phyloP scores from a whole-genome alignment of 345 rosid genomes.

The Lenwebbia sp. region DNA sequence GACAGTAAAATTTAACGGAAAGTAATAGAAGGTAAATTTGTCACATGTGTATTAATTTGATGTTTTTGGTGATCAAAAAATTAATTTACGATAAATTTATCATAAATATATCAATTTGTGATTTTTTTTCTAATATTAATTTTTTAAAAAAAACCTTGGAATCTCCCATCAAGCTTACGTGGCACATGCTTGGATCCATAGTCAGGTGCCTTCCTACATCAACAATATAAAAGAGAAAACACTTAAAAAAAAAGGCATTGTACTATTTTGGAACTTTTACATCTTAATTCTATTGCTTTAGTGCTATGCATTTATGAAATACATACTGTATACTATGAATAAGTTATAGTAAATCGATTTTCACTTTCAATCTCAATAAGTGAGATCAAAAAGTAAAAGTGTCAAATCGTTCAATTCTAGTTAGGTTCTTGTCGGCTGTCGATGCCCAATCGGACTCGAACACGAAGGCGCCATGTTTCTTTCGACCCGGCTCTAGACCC shows the following conservation, averaged over 20 bases:
- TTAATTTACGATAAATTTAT: too few relatives aligned
- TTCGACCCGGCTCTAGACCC: background rate
- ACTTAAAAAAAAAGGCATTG: background rate
- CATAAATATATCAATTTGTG: too few relatives aligned
- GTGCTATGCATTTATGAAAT: background rate
- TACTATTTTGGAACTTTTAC: background rate
- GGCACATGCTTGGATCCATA: background rate
- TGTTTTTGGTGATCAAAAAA: too few relatives aligned
- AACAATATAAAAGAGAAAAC: too few relatives aligned
- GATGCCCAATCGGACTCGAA: rapidly evolving
- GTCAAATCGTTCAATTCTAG: rapidly evolving
- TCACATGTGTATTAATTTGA: too few relatives aligned
- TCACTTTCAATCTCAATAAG: background rate
- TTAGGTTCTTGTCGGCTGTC: background rate
- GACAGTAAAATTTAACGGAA: too few relatives aligned
- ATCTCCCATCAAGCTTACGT: background rate
- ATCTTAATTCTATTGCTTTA: background rate
- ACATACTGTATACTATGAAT: too few relatives aligned
- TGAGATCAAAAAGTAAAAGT: background rate
- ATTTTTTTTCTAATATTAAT: too few relatives aligned
- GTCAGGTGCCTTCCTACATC: background rate
- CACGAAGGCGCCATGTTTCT: background rate
- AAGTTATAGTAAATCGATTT: background rate
- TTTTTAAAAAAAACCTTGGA: background rate
- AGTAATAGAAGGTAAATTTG: too few relatives aligned